A percentile compares a stretch with the other conserved stretches of the same genome.
Conservation (phyloP, 192 early-diverging fungal genomes). For the Coemansia sp. region DNA sequence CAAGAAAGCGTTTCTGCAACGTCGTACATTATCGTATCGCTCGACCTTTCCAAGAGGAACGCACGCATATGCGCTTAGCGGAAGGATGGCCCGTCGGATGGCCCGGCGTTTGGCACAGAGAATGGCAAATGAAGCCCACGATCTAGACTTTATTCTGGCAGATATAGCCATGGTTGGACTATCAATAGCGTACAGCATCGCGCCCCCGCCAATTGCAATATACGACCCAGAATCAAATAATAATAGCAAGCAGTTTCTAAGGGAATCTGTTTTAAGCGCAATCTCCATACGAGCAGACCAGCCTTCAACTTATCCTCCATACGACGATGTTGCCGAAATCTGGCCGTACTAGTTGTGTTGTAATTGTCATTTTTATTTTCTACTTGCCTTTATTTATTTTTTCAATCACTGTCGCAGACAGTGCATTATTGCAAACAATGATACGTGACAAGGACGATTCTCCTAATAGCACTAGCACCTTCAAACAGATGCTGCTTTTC, state of each 20-base stretch:
- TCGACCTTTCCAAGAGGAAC: constrained; percentile 21
- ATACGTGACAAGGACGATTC: neutral
- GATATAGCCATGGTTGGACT: constrained; percentile 24
- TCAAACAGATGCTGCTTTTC: neutral
- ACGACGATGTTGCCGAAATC: constrained; percentile 14
- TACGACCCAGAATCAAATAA: constrained; percentile 2
- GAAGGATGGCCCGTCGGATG: constrained; percentile 18
- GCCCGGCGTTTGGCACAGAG: constrained; percentile 5
- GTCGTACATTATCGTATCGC: constrained; percentile 8
- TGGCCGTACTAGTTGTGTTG: constrained; percentile 1
- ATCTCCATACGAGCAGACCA: constrained; percentile 24
- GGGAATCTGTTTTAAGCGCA: constrained; percentile 15
- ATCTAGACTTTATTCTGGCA: constrained; percentile 31
- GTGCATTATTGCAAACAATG: too few species aligned
- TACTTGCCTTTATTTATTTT: neutral
- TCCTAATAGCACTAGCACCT: neutral
- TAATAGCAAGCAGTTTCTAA: constrained; percentile 9
- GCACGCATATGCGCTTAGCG: constrained; percentile 25
- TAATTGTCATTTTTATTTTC: neutral
- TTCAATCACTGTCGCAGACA: too few species aligned
- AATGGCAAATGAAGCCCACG: constrained; percentile 16
- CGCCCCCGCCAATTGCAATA: constrained; percentile 27
- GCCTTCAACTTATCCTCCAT: constrained; percentile 21
- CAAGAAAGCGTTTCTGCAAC: constrained; percentile 11
- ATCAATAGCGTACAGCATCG: constrained; percentile 21